phyloP scores from a whole-genome alignment of 164 flowering plant genomes.

The Santalum album region DNA sequence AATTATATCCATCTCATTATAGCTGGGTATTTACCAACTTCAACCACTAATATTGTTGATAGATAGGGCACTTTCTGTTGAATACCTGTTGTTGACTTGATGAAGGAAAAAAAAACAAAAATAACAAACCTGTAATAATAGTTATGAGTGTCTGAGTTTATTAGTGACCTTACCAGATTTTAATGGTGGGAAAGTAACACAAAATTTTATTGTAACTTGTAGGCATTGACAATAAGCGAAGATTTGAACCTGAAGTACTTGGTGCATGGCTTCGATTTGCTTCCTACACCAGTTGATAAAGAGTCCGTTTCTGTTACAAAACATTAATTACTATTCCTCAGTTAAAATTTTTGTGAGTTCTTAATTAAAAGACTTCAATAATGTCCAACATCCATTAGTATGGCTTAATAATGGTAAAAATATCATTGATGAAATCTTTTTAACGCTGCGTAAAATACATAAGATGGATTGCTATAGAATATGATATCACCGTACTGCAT shows the following conservation, averaged over 20 bases:
- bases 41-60: too few relatives aligned
- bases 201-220: conserved; percentile 6
- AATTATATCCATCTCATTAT: too few relatives aligned
- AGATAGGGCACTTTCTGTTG: conserved; percentile 7
- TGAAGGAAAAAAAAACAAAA: not conserved
- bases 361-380: not conserved
- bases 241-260: conserved; percentile 86
- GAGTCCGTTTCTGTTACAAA: conserved; percentile 24
- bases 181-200: not conserved
- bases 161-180: conserved; percentile 14
- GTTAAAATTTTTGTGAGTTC: conserved; percentile 11
- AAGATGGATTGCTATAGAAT: too few relatives aligned
- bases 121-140: conserved; percentile 25
- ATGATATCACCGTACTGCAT: too few relatives aligned
- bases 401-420: not conserved
- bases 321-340: conserved; percentile 30
- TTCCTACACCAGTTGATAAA: conserved; percentile 35
- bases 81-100: conserved; percentile 4
- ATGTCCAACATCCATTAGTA: not conserved
- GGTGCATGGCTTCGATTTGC: conserved; percentile 66
- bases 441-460: too few relatives aligned
- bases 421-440: too few relatives aligned
- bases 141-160: conserved; percentile 10
- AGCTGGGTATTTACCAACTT: too few relatives aligned
- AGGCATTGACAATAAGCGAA: conserved; percentile 15